phyloP scores from a whole-genome alignment of 2,329 filamentous ascomycete species.

The Aspergillus costaricaensis region DNA sequence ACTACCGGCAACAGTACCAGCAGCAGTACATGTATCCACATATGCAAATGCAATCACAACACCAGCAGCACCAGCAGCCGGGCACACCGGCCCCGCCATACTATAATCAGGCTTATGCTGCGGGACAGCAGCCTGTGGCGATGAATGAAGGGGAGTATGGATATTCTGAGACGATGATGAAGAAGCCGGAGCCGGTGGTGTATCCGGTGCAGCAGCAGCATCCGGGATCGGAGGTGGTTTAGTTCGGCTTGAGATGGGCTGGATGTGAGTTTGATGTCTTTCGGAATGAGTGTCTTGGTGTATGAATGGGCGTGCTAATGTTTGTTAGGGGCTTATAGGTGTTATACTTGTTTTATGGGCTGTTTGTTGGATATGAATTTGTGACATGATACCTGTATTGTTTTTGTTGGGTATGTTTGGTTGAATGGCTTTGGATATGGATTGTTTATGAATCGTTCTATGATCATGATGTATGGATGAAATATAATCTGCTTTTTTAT shows the following conservation, averaged over 20 bases:
- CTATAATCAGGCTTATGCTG: not conserved
- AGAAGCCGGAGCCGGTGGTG: not conserved
- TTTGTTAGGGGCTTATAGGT: not conserved
- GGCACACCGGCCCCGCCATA: not conserved
- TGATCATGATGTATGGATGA: not conserved
- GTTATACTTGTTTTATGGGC: not conserved
- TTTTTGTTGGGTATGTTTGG: not conserved
- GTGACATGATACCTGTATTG: not conserved
- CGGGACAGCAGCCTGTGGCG: not conserved
- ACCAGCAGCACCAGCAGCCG: not conserved
- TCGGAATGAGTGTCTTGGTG: not conserved
- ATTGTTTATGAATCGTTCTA: not conserved
- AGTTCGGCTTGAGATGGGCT: not conserved
- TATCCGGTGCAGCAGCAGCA: constrained; percentile 5
- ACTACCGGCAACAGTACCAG: not conserved
- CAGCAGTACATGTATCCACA: not conserved
- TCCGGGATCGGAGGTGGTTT: not conserved
- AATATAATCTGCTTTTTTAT: not conserved
- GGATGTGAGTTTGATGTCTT: constrained; percentile 7
- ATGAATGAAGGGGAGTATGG: not conserved
- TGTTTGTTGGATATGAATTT: not conserved
- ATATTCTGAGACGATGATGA: not conserved
- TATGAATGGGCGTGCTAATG: not conserved
- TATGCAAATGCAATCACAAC: not conserved
- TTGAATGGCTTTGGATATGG: not conserved